Percentiles rank a stretch among this genome's conserved stretches.
These are phyloP conservation scores for Podila verticillata DNA, from an alignment of 192 early-diverging fungal species.

Conservation along the genomic window DNA sequence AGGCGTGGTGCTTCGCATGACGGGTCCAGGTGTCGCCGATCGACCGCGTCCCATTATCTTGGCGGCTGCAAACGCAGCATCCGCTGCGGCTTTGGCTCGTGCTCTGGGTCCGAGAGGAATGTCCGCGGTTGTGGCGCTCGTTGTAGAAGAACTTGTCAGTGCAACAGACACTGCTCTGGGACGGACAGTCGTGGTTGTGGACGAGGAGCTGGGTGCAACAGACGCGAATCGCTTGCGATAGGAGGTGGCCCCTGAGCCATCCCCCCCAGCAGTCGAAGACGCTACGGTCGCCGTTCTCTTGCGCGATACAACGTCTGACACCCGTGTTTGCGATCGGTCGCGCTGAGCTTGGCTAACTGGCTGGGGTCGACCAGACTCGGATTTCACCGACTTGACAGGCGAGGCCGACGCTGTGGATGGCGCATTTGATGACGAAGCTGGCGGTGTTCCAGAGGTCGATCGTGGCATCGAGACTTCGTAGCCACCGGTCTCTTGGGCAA, in stretches of 20 bases:
- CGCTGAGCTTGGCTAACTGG: background rate
- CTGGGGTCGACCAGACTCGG: background rate
- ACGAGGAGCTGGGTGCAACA: background rate
- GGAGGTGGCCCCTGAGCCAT: background rate
- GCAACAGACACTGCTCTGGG: background rate
- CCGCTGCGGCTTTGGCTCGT: conserved; percentile 42
- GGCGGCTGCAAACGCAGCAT: conserved; percentile 36
- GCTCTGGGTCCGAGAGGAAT: conserved; percentile 37
- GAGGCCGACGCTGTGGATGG: background rate
- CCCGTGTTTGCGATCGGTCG: background rate
- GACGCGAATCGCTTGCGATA: conserved; percentile 6
- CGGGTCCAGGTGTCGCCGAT: background rate
- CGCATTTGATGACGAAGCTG: background rate
- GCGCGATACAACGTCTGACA: background rate
- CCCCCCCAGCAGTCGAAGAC: background rate
- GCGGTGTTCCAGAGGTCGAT: background rate
- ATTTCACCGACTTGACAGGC: background rate
- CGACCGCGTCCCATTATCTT: conserved; percentile 3
- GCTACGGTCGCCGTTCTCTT: conserved; percentile 18
- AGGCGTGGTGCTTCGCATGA: too few relatives aligned
- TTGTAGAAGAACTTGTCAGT: too few relatives aligned
- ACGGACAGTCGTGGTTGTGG: background rate
- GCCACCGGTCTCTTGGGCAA: background rate
- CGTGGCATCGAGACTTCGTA: background rate
- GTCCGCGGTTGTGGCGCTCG: background rate